Base-by-base conservation (phyloP, 805 yeast genomes). In the Jamesozyma lodderae region DNA sequence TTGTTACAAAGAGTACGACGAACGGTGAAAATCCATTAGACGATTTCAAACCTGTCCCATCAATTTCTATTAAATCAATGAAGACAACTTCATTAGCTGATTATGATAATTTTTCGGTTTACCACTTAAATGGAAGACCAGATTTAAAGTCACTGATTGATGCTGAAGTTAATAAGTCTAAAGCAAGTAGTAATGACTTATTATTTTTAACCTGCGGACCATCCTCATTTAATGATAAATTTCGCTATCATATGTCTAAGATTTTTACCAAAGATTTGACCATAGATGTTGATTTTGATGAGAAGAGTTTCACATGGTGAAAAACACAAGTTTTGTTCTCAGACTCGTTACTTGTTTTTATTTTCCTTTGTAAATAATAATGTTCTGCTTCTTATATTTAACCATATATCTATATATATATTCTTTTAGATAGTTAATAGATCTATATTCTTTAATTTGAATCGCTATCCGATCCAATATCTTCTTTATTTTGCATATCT, bases 141-240 rank as follows among this genome's bases (percentile, higher is more conserved):
- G 51, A 63, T 36, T 41, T 77, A 30, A 57, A 57, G 1, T 49
- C 51, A 3, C 41, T 75, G 3, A 63, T 77, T 0, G 40, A 45
- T 3, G 41, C 58, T 1, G 69, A 65, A 33, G 53, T 70, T 5
- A 24, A 37, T 13, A 16, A 23, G 4, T 49, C 64, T n/a, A 37
- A 57, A 6, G 59, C 60, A 17, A 57, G 70, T 1, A 30, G 44
- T 1, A 71, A 76, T 0, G 62, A 78, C 3, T 53, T 69, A n/a
- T 72, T 73, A 0, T 67, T 80, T 30, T 62, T 78, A 28, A 63
- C 73, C 13, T 80, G 87, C 62, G 87, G 86, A 6, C 81, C 79
- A 34, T 69, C 75, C 24, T 37, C 55, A 4, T 69, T 78, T 69
- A 77, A 69, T 46, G 87, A 79, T 49, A 67, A 62, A 2, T 46